Percentiles rank a stretch among this genome's conserved stretches.
Conservation (phyloP, 306 rosid species). For the Inga leiocalycina region DNA sequence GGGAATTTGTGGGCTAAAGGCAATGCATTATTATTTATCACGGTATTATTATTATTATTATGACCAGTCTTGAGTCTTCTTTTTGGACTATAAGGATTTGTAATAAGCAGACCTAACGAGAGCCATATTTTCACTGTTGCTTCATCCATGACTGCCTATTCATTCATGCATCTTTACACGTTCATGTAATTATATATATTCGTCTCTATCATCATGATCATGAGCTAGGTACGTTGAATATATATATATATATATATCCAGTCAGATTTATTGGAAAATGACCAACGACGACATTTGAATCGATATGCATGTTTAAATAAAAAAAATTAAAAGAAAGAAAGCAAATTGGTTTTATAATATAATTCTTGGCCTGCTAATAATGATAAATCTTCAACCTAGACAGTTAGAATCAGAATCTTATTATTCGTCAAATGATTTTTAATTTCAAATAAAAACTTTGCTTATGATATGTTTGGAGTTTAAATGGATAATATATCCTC, state of each 20-base stretch:
- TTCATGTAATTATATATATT: not conserved
- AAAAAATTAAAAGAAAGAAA: not conserved
- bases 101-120: not conserved
- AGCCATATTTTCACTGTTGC: not conserved
- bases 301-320: too few species aligned
- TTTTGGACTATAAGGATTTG: not conserved
- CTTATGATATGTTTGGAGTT: too few species aligned
- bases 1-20: not conserved
- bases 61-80: not conserved
- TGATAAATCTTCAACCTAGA: not conserved
- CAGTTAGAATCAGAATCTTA: not conserved
- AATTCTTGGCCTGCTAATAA: not conserved
- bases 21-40: not conserved
- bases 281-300: too few species aligned
- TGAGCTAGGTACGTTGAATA: not conserved
- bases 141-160: not conserved
- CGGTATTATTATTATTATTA: not conserved
- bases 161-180: slow-evolving; percentile 1
- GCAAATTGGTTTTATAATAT: not conserved
- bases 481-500: not conserved
- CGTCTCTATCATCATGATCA: not conserved
- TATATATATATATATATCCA: not conserved
- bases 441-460: not conserved
- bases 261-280: too few species aligned
- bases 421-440: too few species aligned